These are phyloP conservation scores for Clonostachys rhizophaga DNA, from an alignment of 2,329 filamentous ascomycete species.

Conservation along the genomic window DNA sequence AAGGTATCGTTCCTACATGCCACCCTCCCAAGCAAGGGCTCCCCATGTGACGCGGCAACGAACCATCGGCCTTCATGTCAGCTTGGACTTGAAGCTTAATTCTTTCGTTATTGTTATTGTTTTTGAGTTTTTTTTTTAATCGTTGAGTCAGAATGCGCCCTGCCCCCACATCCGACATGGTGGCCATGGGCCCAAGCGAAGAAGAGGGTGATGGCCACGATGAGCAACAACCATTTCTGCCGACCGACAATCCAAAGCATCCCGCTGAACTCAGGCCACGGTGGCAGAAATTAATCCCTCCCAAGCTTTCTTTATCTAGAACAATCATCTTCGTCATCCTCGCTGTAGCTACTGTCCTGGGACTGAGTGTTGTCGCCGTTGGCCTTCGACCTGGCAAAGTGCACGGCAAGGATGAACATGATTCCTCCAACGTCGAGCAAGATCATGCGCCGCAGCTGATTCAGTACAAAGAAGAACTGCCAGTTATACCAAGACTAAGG, in stretches of 20 bases:
- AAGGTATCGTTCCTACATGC: no score
- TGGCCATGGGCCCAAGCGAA: neutral
- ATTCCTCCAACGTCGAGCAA: conserved; percentile 2
- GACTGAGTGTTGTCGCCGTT: conserved; percentile 11
- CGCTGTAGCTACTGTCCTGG: conserved; percentile 12
- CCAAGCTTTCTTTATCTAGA: no score
- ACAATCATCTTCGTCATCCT: conserved; percentile 10
- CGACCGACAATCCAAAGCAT: neutral
- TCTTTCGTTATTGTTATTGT: no score
- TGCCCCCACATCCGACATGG: no score
- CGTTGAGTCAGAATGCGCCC: no score
- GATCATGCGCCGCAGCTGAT: conserved; percentile 3
- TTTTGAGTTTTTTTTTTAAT: no score
- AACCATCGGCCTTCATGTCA: no score
- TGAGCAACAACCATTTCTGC: conserved; percentile 1
- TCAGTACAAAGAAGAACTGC: conserved; percentile 14
- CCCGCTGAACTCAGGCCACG: neutral
- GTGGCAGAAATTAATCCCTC: no score
- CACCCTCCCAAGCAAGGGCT: no score
- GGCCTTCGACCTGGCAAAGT: conserved; percentile 5
- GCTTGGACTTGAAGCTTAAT: no score
- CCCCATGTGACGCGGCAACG: no score
- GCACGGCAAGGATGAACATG: neutral
- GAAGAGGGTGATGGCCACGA: neutral
- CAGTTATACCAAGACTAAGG: conserved; percentile 15